Base-by-base conservation (phyloP, 2,329 filamentous ascomycete species). In the Mariannaea elegans region DNA sequence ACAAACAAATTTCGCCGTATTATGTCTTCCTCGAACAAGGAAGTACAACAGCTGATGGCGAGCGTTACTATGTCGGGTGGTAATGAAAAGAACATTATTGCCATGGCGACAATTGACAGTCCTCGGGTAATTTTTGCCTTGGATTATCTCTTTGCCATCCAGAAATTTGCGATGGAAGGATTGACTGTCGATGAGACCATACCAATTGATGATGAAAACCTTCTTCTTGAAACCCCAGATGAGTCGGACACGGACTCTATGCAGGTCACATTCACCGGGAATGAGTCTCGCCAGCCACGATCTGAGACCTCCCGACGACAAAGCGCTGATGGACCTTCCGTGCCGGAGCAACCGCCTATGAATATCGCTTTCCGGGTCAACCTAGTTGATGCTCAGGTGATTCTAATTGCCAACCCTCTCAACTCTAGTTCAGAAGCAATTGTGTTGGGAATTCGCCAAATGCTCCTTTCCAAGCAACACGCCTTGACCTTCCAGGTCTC, bases 21-120 rank as follows among this genome's bases (percentile, higher is more conserved):
- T 78, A 98, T 99, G 95, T 94, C 94, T 2, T 89, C 97, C 55
- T 93, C 94, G 71, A 98, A 97, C 76, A 94, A 93, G 68, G 90
- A 94, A 56, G 93, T 95, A 44, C 94, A 98, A 75, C 96, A 99
- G 70, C 94, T 99, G 72, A 99, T 99, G 95, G 95, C 95, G 16
- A 97, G 91, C 73, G 81, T 99, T 4, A 96, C 94, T 0, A 96
- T 99, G 77, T 93, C 94, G 1, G 92, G 93, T 14, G 93, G 93
- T 3, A 81, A 88, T 31, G 90, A 97, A 38, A 87, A 88, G 60
- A 92, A 89, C 73, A 77, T 98, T 56, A 96, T 98, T 70, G 93
- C 92, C 2, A 91, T 99, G 76, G 86, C 97, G 57, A 97, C 94
- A 0, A 88, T 99, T 62, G 95, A 99, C 72, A 99, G 95, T 68